Evolutionary conservation across 805 yeast genomes (phyloP).

Genomic region (Candida easanensis): DNA sequence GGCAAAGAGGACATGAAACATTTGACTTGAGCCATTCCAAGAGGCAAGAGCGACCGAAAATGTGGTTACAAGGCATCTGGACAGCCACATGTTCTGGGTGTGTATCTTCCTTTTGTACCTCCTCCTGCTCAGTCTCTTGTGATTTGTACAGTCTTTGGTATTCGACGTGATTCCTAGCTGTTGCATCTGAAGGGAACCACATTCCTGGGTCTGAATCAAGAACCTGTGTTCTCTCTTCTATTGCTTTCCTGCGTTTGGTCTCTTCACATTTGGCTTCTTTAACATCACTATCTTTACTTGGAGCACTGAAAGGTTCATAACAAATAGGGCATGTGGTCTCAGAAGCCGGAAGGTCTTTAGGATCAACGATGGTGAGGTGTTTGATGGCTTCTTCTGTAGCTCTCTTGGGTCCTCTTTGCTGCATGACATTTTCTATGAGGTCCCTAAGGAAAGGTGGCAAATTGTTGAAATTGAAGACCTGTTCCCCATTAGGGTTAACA

Average conservation of each 20-base stretch:
- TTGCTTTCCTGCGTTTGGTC: slow-evolving; percentile 10
- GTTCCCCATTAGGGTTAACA: slow-evolving; percentile 12
- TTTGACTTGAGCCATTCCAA: slow-evolving; percentile 76
- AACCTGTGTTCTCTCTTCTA: slow-evolving; percentile 2
- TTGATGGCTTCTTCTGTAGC: slow-evolving; percentile 24
- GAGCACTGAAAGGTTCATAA: slow-evolving; percentile 19
- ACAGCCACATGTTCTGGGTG: slow-evolving; percentile 56
- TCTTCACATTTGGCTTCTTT: slow-evolving; percentile 4
- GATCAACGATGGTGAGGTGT: slow-evolving; percentile 14
- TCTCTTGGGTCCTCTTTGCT: slow-evolving; percentile 12
- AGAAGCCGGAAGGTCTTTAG: slow-evolving; percentile 5
- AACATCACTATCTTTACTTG: background rate
- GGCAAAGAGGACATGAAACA: slow-evolving; percentile 69
- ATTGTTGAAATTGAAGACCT: slow-evolving; percentile 17
- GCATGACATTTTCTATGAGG: slow-evolving; percentile 13
- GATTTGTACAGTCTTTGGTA: slow-evolving; percentile 1
- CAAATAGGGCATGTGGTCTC: slow-evolving; percentile 23
- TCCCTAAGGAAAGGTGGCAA: slow-evolving; percentile 17
- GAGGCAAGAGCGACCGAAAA: slow-evolving; percentile 81
- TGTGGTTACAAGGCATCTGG: slow-evolving; percentile 78
- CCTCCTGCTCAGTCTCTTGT: background rate
- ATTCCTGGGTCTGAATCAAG: slow-evolving; percentile 20
- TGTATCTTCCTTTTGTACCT: background rate
- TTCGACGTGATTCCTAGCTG: slow-evolving; percentile 14
- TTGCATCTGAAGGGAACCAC: slow-evolving; percentile 16